Percentiles rank a stretch among this genome's conserved stretches.
Conservation (phyloP, 176 grass and related monocot genomes). For the Oryza glaberrima region DNA sequence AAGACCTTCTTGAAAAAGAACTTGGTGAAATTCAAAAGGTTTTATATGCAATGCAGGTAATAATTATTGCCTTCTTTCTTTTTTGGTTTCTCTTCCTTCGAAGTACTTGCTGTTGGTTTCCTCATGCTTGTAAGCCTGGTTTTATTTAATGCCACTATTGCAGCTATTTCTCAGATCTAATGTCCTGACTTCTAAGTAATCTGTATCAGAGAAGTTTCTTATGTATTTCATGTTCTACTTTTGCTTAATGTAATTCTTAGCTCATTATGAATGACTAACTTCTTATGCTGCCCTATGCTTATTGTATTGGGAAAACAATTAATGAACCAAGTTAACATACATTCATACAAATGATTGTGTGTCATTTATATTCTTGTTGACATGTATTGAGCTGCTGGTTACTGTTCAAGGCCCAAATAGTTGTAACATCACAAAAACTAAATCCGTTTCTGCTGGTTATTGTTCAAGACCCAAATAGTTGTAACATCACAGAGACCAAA, state of each 20-base stretch:
- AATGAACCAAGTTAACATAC: not conserved
- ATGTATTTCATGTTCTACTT: constrained; percentile 3
- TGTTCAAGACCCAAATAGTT: not conserved
- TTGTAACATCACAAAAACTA: not conserved
- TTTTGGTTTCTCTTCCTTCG: not conserved
- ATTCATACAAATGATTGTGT: not conserved
- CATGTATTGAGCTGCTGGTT: not conserved
- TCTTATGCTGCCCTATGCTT: not conserved
- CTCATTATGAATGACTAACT: not conserved
- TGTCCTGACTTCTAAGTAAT: constrained; percentile 12
- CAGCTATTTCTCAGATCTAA: constrained; percentile 10
- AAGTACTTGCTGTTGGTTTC: not conserved
- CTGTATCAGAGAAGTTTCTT: not conserved
- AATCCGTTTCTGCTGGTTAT: not conserved
- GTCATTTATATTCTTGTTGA: constrained; percentile 3
- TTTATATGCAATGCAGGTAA: constrained; percentile 85
- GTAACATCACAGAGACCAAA: not conserved
- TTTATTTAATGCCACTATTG: not conserved
- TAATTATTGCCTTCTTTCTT: not conserved
- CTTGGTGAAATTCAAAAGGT: constrained; percentile 72
- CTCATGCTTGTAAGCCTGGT: not conserved
- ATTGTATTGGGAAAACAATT: not conserved
- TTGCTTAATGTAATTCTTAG: not conserved
- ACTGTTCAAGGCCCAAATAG: not conserved
- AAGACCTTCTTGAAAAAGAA: constrained; percentile 68